phyloP scores from a whole-genome alignment of 768 basidiomycete genomes.

The Pisolithus albus region DNA sequence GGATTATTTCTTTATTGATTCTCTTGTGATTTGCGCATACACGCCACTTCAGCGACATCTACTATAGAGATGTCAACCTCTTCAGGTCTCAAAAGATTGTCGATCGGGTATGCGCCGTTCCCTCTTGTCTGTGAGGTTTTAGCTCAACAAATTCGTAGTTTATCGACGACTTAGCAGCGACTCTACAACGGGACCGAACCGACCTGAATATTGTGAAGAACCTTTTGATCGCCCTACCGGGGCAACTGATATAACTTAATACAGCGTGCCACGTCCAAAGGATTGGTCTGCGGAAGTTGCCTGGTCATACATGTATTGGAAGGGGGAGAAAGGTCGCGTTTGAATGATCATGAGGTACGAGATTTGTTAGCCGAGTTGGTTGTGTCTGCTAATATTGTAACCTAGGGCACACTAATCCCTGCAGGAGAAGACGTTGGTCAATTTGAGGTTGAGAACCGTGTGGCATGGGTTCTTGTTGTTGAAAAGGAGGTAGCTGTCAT shows the following conservation, averaged over 20 bases:
- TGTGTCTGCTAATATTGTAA: not conserved
- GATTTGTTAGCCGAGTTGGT: not conserved
- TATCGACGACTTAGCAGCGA: conserved; percentile 85
- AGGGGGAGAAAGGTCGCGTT: conserved; percentile 41
- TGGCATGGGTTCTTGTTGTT: conserved; percentile 78
- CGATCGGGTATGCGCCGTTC: conserved; percentile 50
- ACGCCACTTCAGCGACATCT: conserved; percentile 61
- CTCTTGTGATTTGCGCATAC: conserved; percentile 7
- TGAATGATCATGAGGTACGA: conserved; percentile 54
- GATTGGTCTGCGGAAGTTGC: conserved; percentile 68
- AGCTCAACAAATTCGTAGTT: conserved; percentile 42
- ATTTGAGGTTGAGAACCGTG: conserved; percentile 46
- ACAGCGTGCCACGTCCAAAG: conserved; percentile 86
- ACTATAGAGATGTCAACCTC: conserved; percentile 74
- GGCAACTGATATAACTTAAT: conserved; percentile 5
- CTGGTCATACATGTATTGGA: conserved; percentile 50
- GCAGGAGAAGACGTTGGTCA: conserved; percentile 61
- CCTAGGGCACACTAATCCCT: conserved; percentile 72
- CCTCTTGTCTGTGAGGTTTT: not conserved
- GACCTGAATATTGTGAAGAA: conserved; percentile 69
- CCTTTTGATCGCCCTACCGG: not conserved
- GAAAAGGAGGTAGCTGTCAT: conserved; percentile 77
- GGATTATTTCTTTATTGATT: not conserved
- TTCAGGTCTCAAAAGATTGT: conserved; percentile 77
- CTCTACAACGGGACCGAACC: conserved; percentile 61